Evolutionary conservation across 805 yeast species (phyloP), one percentile per base, ranked within the genome.

Genomic region (Millerozyma acaciae): DNA sequence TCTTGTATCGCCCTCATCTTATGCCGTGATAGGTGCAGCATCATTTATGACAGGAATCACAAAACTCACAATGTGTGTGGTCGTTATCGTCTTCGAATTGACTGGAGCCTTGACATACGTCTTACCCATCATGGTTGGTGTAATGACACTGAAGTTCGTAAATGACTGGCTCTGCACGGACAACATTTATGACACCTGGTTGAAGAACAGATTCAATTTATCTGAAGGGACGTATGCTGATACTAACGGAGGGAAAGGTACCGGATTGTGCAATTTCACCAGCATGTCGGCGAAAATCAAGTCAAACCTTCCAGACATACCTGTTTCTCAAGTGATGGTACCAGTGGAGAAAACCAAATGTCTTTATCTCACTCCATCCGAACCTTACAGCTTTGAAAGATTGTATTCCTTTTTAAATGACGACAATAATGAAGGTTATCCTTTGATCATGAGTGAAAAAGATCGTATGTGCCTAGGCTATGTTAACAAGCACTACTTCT

Each of bases 21-120:
- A 86, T 50, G 95, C 95, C 0, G 82, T 86, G 7, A 85, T 87
- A 15, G 95, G 96, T 0, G 87, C 95, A 0, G 95, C 88, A 0
- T 71, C 95, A 1, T 82, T 84, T 35, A 65, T 85, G 44, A 76
- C 93, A 0, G 94, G 95, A 4, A 77, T 81, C 10, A 84, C 95
- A 3, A 76, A 85, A 43, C 73, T 86, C 60, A 84, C 89, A 4
- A 80, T 85, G 42, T 74, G 87, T 27, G 79, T 82, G 6, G 95
- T 85, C 12, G 89, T 86, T 5, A 76, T 87, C 16, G 67, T 85
- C 42, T 83, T 84, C 54, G 96, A 86, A 54, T 61, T 86, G 24
- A 84, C 95, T 0, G 96, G 95, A 16, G 96, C 95, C 0, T 68
- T 87, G 30, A 74, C 84, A 0, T 86, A 86, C 49, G 87, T 85